Conservation (phyloP, 2,329 filamentous ascomycete species). For the Xylariales sp. region DNA sequence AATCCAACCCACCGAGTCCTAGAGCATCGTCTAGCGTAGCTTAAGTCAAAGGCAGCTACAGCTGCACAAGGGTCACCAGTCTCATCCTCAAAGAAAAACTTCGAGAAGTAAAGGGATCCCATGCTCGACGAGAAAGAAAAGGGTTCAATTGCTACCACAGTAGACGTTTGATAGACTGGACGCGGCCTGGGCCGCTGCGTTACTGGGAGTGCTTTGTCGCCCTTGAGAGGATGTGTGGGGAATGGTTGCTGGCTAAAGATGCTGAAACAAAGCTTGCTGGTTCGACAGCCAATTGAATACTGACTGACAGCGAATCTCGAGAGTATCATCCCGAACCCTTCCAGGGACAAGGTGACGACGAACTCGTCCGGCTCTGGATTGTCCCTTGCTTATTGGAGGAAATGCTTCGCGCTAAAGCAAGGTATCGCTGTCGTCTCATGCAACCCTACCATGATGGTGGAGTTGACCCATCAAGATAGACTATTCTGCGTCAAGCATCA, state of each 20-base stretch:
- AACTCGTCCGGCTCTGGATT: neutral
- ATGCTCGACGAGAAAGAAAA: no score
- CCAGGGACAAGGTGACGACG: neutral
- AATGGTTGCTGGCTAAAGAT: constrained; percentile 6
- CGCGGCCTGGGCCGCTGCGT: neutral
- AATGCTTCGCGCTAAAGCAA: constrained; percentile 1
- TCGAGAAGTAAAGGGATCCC: no score
- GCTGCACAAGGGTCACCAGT: no score
- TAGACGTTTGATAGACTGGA: neutral
- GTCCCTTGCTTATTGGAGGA: constrained; percentile 2
- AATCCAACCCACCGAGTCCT: no score
- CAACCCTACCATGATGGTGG: constrained; percentile 1
- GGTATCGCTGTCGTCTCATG: constrained; percentile 4
- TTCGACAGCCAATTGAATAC: constrained; percentile 23
- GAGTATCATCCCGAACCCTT: constrained; percentile 10
- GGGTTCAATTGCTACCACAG: no score
- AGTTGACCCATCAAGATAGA: neutral
- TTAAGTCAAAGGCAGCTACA: no score
- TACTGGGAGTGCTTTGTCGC: neutral
- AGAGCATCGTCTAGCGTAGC: no score
- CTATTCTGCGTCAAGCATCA: constrained; percentile 1
- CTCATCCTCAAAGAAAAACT: no score
- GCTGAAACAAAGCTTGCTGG: constrained; percentile 24
- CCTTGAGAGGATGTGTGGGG: neutral
- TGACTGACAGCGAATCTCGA: constrained; percentile 15